Percentiles rank a stretch among this genome's conserved stretches.
These are phyloP conservation scores for Symbiotaphrina buchneri DNA, from an alignment of 495 filamentous ascomycete genomes.

Conservation along the genomic window DNA sequence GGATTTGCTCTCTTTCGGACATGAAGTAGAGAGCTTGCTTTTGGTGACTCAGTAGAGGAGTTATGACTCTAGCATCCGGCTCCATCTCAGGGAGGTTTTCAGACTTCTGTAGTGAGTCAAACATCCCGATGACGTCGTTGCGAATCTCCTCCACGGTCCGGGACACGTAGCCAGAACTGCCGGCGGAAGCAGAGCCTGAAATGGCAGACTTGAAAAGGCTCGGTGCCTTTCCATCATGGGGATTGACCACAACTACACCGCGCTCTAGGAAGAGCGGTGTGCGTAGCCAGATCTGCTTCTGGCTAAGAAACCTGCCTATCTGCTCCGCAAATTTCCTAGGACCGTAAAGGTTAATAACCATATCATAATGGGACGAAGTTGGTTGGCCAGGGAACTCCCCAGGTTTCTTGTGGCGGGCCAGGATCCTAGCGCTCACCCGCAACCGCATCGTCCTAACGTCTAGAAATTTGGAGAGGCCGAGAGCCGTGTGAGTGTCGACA, in stretches of 20 bases:
- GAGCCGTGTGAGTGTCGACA: conserved; percentile 46
- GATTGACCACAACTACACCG: conserved; percentile 45
- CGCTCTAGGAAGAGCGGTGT: conserved; percentile 37
- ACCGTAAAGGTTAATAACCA: conserved; percentile 61
- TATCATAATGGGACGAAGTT: conserved; percentile 24
- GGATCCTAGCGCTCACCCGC: conserved; percentile 41
- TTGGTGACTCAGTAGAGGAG: conserved; percentile 63
- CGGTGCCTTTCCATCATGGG: conserved; percentile 28
- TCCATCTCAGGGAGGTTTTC: conserved; percentile 64
- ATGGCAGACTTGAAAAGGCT: conserved; percentile 3
- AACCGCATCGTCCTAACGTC: conserved; percentile 35
- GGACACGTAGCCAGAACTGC: conserved; percentile 18
- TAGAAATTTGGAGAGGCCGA: conserved; percentile 44
- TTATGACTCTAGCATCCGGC: conserved; percentile 32
- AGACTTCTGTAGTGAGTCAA: conserved; percentile 51
- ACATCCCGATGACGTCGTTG: conserved; percentile 65
- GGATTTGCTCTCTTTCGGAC: conserved; percentile 50
- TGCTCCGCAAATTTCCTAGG: conserved; percentile 35
- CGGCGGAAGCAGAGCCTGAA: background rate
- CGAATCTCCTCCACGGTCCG: conserved; percentile 68
- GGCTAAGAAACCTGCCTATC: conserved; percentile 42
- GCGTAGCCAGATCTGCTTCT: conserved; percentile 39
- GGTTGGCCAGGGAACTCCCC: conserved; percentile 32
- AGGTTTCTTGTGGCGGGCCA: conserved; percentile 28
- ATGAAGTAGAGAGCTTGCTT: conserved; percentile 84